Evolutionary conservation across 495 filamentous ascomycete species (phyloP).

Genomic region (Lasiosphaeris hirsuta): DNA sequence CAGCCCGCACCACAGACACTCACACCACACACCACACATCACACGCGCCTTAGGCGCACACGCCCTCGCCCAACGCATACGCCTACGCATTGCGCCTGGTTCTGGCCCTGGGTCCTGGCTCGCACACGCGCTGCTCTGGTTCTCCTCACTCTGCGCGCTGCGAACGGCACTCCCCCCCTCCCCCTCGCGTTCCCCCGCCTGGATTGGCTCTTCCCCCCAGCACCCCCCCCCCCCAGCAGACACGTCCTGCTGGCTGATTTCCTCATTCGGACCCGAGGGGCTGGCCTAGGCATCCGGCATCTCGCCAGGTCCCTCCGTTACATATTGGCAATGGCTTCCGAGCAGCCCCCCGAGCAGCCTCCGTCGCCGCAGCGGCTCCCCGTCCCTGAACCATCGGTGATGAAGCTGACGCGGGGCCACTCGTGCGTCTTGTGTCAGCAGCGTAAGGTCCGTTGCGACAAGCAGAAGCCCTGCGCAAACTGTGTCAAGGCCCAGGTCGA

Average conservation of each 20-base stretch:
- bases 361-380: constrained; percentile 32
- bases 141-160: no score
- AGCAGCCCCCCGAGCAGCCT: constrained; percentile 31
- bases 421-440: constrained; percentile 65
- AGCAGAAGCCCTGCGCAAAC: constrained; percentile 61
- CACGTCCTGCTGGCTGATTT: not conserved
- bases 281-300: constrained; percentile 8
- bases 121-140: no score
- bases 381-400: constrained; percentile 34
- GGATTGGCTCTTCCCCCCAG: constrained; percentile 1
- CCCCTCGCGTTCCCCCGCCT: not conserved
- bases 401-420: constrained; percentile 52
- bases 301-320: constrained; percentile 9
- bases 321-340: constrained; percentile 27
- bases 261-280: constrained; percentile 19
- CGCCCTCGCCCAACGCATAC: no score
- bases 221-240: not conserved
- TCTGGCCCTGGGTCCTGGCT: no score
- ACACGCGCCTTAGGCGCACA: no score
- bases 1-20: not conserved
- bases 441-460: constrained; percentile 66
- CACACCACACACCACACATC: not conserved
- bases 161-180: not conserved
- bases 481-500: constrained; percentile 59
- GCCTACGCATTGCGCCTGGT: no score